Evolutionary conservation across 345 rosid species (phyloP).

Genomic region (Rhodamnia rubescens): DNA sequence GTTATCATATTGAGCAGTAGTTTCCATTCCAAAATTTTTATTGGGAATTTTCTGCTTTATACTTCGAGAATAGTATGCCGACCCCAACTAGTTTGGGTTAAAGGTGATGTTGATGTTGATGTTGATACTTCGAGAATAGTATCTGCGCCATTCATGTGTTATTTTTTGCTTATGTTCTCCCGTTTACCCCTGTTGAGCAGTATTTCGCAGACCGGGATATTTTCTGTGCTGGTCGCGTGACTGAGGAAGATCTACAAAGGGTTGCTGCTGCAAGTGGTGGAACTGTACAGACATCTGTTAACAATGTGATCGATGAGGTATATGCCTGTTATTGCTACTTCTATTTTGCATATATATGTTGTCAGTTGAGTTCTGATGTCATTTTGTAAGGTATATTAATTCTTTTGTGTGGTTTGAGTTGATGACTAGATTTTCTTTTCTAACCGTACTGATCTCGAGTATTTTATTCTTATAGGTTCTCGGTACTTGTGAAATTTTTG

Average conservation of each 20-base stretch:
- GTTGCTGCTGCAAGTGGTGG: slow-evolving; percentile 99
- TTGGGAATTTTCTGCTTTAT: not conserved
- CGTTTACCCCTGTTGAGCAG: slow-evolving; percentile 21
- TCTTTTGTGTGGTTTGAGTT: not conserved
- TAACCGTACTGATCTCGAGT: not conserved
- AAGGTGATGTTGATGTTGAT: too few species aligned
- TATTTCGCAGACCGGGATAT: slow-evolving; percentile 98
- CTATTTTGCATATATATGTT: not conserved
- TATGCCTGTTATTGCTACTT: not conserved
- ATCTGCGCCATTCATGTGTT: not conserved
- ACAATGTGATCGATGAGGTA: slow-evolving; percentile 87
- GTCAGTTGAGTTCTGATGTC: not conserved
- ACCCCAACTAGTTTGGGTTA: too few species aligned
- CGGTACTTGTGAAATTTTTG: slow-evolving; percentile 91
- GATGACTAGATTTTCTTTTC: not conserved
- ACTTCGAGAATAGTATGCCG: not conserved
- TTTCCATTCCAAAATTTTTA: not conserved
- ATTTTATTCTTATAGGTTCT: slow-evolving; percentile 57
- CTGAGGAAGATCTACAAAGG: slow-evolving; percentile 87
- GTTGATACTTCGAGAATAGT: not conserved
- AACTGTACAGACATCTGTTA: slow-evolving; percentile 91
- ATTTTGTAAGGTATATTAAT: not conserved
- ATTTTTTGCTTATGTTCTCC: not conserved
- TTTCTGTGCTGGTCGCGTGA: slow-evolving; percentile 98
- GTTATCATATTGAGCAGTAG: not conserved